Percentiles rank a stretch among this genome's conserved stretches.
phyloP scores from a whole-genome alignment of 1,139 yeast genomes.

The Suzukiozyma palmioleophila region DNA sequence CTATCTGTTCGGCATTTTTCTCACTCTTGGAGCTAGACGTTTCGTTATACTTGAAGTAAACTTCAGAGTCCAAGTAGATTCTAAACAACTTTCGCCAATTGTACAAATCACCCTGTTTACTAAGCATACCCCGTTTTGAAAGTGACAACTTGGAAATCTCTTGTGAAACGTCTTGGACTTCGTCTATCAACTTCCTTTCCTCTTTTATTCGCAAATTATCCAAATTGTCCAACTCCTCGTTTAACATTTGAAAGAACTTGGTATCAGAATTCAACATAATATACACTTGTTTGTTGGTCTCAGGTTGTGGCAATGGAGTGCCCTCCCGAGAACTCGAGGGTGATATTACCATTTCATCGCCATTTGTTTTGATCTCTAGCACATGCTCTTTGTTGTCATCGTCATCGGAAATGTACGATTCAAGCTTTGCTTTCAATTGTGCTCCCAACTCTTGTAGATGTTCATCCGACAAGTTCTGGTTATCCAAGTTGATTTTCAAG shows the following conservation, averaged over 20 bases:
- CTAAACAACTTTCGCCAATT: slow-evolving; percentile 70
- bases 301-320: slow-evolving; percentile 3
- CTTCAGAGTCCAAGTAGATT: slow-evolving; percentile 61
- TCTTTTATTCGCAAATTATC: slow-evolving; percentile 43
- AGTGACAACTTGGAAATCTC: slow-evolving; percentile 34
- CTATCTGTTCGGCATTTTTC: slow-evolving; percentile 31
- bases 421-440: slow-evolving; percentile 29
- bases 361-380: slow-evolving; percentile 3
- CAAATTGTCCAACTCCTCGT: slow-evolving; percentile 50
- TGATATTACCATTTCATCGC: slow-evolving; percentile 3
- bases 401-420: slow-evolving; percentile 15
- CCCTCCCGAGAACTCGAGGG: slow-evolving; percentile 4
- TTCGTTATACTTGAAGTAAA: slow-evolving; percentile 58
- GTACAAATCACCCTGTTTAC: slow-evolving; percentile 49
- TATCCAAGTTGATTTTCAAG: slow-evolving; percentile 36
- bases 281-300: slow-evolving; percentile 21
- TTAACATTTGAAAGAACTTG: slow-evolving; percentile 55
- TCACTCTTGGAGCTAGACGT: slow-evolving; percentile 35
- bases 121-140: slow-evolving; percentile 23
- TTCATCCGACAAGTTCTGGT: slow-evolving; percentile 30
- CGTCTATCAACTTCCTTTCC: slow-evolving; percentile 38
- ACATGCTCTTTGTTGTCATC: slow-evolving; percentile 13
- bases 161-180: slow-evolving; percentile 41
- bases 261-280: slow-evolving; percentile 40
- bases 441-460: slow-evolving; percentile 32